phyloP scores from a whole-genome alignment of 2,329 filamentous ascomycete genomes.

The Furcasterigmium furcatum region DNA sequence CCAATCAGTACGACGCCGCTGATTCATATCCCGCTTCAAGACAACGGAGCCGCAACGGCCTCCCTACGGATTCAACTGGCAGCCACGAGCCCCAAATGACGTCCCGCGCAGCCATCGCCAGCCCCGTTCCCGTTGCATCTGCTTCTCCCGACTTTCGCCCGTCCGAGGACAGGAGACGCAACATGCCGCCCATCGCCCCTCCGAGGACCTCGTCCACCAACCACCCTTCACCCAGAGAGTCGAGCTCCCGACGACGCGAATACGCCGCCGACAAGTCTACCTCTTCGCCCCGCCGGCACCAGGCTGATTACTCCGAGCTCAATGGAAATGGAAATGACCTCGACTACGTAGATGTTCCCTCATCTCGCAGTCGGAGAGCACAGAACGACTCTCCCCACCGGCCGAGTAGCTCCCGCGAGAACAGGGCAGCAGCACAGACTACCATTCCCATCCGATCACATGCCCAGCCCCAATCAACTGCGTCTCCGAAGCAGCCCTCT shows the following conservation, averaged over 20 bases:
- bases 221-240: conserved; percentile 23
- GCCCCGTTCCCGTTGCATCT: conserved; percentile 34
- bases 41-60: background rate
- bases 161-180: conserved; percentile 33
- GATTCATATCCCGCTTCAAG: background rate
- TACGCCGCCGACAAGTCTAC: conserved; percentile 41
- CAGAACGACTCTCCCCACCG: conserved; percentile 37
- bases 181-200: conserved; percentile 69
- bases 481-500: conserved; percentile 57
- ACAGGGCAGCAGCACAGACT: conserved; percentile 27
- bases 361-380: conserved; percentile 34
- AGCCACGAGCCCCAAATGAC: conserved; percentile 36
- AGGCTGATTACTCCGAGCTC: conserved; percentile 29
- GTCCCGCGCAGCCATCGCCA: conserved; percentile 42
- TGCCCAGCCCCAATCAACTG: conserved; percentile 33
- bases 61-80: background rate
- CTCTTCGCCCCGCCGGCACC: conserved; percentile 37
- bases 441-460: conserved; percentile 43
- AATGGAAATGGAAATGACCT: conserved; percentile 27
- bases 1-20: background rate
- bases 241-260: conserved; percentile 39
- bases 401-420: conserved; percentile 33
- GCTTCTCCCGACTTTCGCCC: conserved; percentile 28
- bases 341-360: conserved; percentile 29
- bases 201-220: conserved; percentile 70